Evolutionary conservation across 805 yeast genomes (phyloP).

Genomic region (Metschnikowia peoriensis): DNA sequence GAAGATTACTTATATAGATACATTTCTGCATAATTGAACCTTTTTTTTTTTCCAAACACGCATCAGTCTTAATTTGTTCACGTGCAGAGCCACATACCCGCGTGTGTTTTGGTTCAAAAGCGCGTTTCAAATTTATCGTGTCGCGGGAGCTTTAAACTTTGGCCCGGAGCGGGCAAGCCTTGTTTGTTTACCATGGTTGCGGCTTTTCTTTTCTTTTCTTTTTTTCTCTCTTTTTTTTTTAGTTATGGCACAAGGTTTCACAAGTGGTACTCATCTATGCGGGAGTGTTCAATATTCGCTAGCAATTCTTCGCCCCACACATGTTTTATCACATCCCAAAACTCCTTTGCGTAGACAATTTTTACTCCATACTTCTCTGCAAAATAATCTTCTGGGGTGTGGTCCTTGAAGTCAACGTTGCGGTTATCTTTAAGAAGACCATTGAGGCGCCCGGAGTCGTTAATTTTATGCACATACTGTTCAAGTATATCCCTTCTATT

Average conservation of each 20-base stretch:
- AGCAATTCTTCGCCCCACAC: slow-evolving; percentile 63
- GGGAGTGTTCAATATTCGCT: slow-evolving; percentile 17
- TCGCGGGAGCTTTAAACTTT: not conserved
- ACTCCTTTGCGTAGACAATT: slow-evolving; percentile 66
- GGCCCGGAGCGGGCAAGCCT: not conserved
- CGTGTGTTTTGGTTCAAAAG: not conserved
- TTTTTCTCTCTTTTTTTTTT: too few relatives aligned
- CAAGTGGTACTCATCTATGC: slow-evolving; percentile 16
- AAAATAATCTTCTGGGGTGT: slow-evolving; percentile 52
- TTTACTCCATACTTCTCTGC: slow-evolving; percentile 55
- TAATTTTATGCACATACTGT: slow-evolving; percentile 43
- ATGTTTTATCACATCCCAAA: slow-evolving; percentile 68
- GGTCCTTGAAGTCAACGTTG: slow-evolving; percentile 27
- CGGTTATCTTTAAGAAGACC: slow-evolving; percentile 39
- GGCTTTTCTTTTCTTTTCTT: too few relatives aligned
- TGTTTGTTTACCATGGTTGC: not conserved
- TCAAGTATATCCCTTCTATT: slow-evolving; percentile 69
- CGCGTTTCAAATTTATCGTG: not conserved
- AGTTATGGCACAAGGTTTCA: not conserved
- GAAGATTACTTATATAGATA: too few relatives aligned
- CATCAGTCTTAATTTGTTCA: not conserved
- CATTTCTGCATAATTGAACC: not conserved
- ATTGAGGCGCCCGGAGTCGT: slow-evolving; percentile 32
- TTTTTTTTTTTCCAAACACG: not conserved
- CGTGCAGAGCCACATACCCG: not conserved